A percentile compares a stretch with the other conserved stretches of the same genome.
Conservation (phyloP, 2,329 filamentous ascomycete genomes). For the Aurifilum marmelostoma region DNA sequence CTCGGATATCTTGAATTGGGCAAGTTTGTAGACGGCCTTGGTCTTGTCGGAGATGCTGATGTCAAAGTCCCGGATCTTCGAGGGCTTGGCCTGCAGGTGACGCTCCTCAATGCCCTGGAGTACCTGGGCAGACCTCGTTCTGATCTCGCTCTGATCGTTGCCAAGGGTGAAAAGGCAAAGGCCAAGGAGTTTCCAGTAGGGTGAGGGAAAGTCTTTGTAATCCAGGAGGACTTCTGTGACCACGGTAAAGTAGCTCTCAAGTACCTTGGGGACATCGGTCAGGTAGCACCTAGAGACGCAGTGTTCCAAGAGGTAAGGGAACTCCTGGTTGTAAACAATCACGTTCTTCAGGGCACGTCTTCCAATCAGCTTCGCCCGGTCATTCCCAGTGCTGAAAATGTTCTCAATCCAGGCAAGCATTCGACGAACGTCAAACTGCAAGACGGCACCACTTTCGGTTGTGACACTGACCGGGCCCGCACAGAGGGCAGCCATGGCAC, state of each 20-base stretch:
- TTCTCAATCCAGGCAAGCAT: conserved; percentile 96
- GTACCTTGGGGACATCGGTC: conserved; percentile 76
- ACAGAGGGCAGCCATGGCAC: conserved; percentile 93
- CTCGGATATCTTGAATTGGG: conserved; percentile 95
- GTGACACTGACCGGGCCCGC: conserved; percentile 83
- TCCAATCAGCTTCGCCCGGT: conserved; percentile 89
- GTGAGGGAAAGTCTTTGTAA: conserved; percentile 77
- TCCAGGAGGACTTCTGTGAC: conserved; percentile 86
- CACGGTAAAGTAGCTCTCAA: conserved; percentile 95
- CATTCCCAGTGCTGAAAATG: conserved; percentile 90
- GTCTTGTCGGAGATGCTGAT: conserved; percentile 99
- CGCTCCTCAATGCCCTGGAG: conserved; percentile 81
- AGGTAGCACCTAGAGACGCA: conserved; percentile 91
- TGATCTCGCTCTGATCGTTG: conserved; percentile 85
- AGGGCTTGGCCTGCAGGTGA: conserved; percentile 72
- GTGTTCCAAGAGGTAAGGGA: conserved; percentile 82
- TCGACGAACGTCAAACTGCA: conserved; percentile 89
- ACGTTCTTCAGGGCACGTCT: conserved; percentile 86
- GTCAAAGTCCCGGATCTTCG: conserved; percentile 94
- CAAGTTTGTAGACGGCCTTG: conserved; percentile 94
- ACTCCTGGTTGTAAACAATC: conserved; percentile 86
- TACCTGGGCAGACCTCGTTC: conserved; percentile 83
- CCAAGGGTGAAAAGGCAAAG: conserved; percentile 91
- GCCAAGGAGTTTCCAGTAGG: conserved; percentile 89
- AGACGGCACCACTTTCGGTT: conserved; percentile 82